phyloP scores from a whole-genome alignment of 2,329 filamentous ascomycete genomes.

The Harringtonia aguacate region DNA sequence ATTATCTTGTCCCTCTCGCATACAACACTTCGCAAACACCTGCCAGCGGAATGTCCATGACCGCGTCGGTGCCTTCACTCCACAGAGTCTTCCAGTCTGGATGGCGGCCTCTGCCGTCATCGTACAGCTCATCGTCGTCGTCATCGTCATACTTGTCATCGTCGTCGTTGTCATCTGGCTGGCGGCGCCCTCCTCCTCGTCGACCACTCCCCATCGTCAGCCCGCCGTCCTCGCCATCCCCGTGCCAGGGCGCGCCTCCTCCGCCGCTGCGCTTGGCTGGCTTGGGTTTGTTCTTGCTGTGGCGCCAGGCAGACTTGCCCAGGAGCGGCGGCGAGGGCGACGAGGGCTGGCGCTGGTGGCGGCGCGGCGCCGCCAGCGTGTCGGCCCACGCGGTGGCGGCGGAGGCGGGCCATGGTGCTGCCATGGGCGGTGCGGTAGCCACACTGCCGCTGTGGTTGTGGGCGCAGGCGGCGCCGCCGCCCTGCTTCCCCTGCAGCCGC shows the following conservation, averaged over 20 bases:
- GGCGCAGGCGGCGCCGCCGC: not conserved
- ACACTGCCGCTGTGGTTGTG: not conserved
- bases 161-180: not conserved
- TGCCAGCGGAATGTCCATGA: slow-evolving; percentile 91
- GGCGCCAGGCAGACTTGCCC: not conserved
- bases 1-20: slow-evolving; percentile 31
- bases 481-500: slow-evolving; percentile 14
- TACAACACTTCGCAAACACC: slow-evolving; percentile 94
- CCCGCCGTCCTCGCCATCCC: slow-evolving; percentile 13
- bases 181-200: not conserved
- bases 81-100: slow-evolving; percentile 73
- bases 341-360: slow-evolving; percentile 10
- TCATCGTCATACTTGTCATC: slow-evolving; percentile 3
- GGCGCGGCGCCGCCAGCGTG: not conserved
- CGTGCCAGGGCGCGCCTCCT: slow-evolving; percentile 21
- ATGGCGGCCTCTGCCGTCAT: not conserved
- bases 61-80: slow-evolving; percentile 89
- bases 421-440: not conserved
- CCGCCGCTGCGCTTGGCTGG: slow-evolving; percentile 24
- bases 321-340: slow-evolving; percentile 11
- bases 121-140: not conserved
- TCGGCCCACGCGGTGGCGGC: not conserved
- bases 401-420: not conserved
- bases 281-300: slow-evolving; percentile 14
- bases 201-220: slow-evolving; percentile 8